Evolutionary conservation across 1,139 yeast species (phyloP).

Genomic region (Lipomyces yarrowii): DNA sequence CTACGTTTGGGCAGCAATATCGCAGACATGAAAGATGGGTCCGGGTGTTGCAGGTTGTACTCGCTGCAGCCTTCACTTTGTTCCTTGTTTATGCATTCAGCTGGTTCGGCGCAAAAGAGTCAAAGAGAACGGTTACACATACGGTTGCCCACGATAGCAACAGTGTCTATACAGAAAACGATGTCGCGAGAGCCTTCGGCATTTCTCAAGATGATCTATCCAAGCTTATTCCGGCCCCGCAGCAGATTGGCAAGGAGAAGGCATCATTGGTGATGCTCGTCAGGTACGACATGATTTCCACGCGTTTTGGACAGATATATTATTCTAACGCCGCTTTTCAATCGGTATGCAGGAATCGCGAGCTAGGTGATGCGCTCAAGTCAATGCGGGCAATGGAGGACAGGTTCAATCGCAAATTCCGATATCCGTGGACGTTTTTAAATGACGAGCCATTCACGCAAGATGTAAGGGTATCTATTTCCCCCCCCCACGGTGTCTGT

Average conservation of each 20-base stretch:
- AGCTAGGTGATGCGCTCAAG: constrained; percentile 61
- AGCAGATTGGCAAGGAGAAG: constrained; percentile 54
- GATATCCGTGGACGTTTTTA: constrained; percentile 83
- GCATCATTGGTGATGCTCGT: constrained; percentile 78
- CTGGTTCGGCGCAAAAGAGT: not conserved
- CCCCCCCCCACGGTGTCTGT: constrained; percentile 41
- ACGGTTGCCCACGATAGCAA: not conserved
- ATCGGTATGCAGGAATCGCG: constrained; percentile 52
- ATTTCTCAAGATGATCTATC: constrained; percentile 18
- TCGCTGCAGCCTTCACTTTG: constrained; percentile 6
- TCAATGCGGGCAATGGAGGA: constrained; percentile 69
- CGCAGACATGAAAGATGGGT: not conserved
- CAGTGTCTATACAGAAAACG: constrained; percentile 12
- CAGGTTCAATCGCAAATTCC: constrained; percentile 55
- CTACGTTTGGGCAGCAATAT: not conserved
- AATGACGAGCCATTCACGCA: constrained; percentile 79
- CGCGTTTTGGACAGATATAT: too few species aligned
- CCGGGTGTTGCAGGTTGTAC: not conserved
- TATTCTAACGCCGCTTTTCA: not conserved
- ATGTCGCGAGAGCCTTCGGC: constrained; percentile 13
- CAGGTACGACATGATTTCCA: constrained; percentile 40
- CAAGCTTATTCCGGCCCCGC: constrained; percentile 13
- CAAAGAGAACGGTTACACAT: not conserved
- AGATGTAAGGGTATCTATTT: constrained; percentile 52
- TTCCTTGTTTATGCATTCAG: not conserved